These are phyloP conservation scores for Veloboletus limbatus DNA, from an alignment of 1,284 basidiomycete genomes.

Conservation along the genomic window DNA sequence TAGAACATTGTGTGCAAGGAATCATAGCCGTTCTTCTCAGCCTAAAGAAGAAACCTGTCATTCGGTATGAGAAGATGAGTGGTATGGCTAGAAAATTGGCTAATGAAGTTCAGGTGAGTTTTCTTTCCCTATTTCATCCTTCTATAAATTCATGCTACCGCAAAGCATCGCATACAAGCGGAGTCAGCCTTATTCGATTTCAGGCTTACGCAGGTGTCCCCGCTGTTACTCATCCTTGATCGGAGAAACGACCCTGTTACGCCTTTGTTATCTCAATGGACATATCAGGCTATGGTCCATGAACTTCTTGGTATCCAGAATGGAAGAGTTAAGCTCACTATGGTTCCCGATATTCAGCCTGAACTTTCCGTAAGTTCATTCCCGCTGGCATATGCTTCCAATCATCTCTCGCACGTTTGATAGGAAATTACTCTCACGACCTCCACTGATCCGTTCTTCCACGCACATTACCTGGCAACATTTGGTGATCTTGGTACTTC, in stretches of 20 bases:
- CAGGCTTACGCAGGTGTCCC: slow-evolving; percentile 70
- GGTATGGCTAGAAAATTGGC: slow-evolving; percentile 89
- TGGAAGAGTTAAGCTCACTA: slow-evolving; percentile 83
- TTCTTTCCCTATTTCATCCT: slow-evolving; percentile 1
- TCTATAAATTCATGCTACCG: slow-evolving; percentile 10
- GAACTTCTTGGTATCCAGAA: slow-evolving; percentile 94
- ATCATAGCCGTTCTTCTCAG: slow-evolving; percentile 89
- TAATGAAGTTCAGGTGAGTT: slow-evolving; percentile 74
- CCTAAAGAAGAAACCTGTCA: slow-evolving; percentile 92
- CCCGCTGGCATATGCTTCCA: slow-evolving; percentile 6
- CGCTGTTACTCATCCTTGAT: slow-evolving; percentile 79
- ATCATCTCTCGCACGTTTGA: slow-evolving; percentile 11
- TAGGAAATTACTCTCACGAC: slow-evolving; percentile 95
- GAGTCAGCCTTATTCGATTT: slow-evolving; percentile 79
- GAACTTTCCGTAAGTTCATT: slow-evolving; percentile 72
- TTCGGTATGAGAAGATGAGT: slow-evolving; percentile 95
- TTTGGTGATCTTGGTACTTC: slow-evolving; percentile 97
- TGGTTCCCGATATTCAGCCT: slow-evolving; percentile 83
- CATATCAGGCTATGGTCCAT: slow-evolving; percentile 99
- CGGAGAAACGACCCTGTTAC: slow-evolving; percentile 97
- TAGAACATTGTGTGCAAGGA: slow-evolving; percentile 79
- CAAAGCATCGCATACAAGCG: slow-evolving; percentile 67
- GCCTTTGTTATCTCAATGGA: slow-evolving; percentile 97
- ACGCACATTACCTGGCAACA: slow-evolving; percentile 87
- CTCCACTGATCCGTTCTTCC: slow-evolving; percentile 93